Evolutionary conservation across 169 alveolate species (phyloP), one percentile per base, ranked within the genome.

Genomic region (Plasmodium inui): DNA sequence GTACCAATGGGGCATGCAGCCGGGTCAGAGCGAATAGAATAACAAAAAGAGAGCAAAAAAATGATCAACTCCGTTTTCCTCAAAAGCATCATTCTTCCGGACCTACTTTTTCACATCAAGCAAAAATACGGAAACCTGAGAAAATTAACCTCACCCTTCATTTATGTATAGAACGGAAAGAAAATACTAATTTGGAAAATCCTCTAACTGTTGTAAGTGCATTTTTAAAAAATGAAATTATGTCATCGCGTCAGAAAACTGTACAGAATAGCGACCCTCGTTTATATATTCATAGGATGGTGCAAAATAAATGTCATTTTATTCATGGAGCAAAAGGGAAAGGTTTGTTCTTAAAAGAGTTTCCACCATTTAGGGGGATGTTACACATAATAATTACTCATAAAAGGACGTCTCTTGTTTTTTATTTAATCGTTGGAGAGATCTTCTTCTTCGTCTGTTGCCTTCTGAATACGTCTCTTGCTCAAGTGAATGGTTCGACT

Each of bases 381-480:
- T n/a, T 79, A 50, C 84, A 41, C 32, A 44, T 79, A 37, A 79
- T 79, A 39, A 79, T 41, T 79, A 79, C 30, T 41, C 30, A 41
- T 41, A 41, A 41, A 41, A 44, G 55, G 55, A 9, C 12, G 9
- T 79, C 28, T 37, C 34, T 32, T 41, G 5, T 67, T 67, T 67
- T 26, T 26, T 67, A 67, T 8, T n/a, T 67, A 67, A 67, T 26
- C 34, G 37, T 6, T 7, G 37, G n/a, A 67, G 30, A 67, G 30
- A 8, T 19, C 37, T 22, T 19, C 34, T 19, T 67, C 76, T 6
- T n/a, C 30, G 0, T 67, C 34, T 28, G 37, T 67, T 67, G n/a
- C 37, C 17, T 26, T 67, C 22, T 67, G 14, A 67, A 22, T 19
- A 67, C 41, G 73, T 34, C 55, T 19, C 55, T 7, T 79, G 61